Evolutionary conservation across 768 basidiomycete genomes (phyloP).

Genomic region (Rhodotorula graminis): DNA sequence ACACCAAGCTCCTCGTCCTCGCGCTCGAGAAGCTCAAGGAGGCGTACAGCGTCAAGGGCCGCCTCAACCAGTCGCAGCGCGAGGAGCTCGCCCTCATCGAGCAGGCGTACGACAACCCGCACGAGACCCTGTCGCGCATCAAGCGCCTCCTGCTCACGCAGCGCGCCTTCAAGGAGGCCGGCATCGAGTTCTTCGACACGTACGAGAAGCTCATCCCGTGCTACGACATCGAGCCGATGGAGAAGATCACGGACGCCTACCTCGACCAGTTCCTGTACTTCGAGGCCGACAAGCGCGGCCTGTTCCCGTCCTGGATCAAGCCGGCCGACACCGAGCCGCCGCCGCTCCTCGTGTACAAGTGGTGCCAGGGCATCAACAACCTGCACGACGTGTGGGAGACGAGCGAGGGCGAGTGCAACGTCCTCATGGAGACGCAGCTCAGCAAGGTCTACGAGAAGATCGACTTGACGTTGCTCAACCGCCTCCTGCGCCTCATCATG

Average conservation of each 20-base stretch:
- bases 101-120: conserved; percentile 98
- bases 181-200: conserved; percentile 59
- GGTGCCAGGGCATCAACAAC: conserved; percentile 99
- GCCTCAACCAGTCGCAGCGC: conserved; percentile 94
- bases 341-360: conserved; percentile 95
- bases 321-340: conserved; percentile 96
- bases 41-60: conserved; percentile 95
- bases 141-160: conserved; percentile 95
- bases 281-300: conserved; percentile 94
- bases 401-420: conserved; percentile 92
- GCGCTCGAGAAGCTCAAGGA: conserved; percentile 98
- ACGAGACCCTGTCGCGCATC: conserved; percentile 95
- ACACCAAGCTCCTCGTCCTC: conserved; percentile 92
- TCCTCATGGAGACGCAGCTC: conserved; percentile 97
- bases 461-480: conserved; percentile 90
- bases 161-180: conserved; percentile 96
- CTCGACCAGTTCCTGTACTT: conserved; percentile 98
- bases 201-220: conserved; percentile 96
- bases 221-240: conserved; percentile 98
- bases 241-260: conserved; percentile 99
- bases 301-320: conserved; percentile 99
- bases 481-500: conserved; percentile 87
- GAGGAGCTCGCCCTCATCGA: conserved; percentile 97
- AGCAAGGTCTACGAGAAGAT: conserved; percentile 99
- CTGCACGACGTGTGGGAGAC: conserved; percentile 98